Percentiles rank a stretch among this genome's conserved stretches.
Evolutionary conservation across 805 yeast genomes (phyloP).

Genomic region (Wickerhamomyces bovis): DNA sequence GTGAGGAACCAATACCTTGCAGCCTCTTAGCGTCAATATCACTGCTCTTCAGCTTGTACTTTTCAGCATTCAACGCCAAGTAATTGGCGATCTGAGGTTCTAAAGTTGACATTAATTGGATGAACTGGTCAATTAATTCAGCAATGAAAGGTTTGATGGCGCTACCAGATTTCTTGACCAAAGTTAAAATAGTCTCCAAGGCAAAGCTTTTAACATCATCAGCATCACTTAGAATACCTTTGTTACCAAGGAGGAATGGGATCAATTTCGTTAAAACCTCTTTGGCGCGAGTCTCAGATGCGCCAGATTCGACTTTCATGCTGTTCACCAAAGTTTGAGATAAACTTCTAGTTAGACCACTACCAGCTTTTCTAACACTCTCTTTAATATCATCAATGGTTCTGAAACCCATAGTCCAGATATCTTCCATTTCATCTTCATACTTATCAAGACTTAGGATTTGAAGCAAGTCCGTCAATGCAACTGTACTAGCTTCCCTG

Average conservation of each 20-base stretch:
- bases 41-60: conserved; percentile 65
- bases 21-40: conserved; percentile 75
- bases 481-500: conserved; percentile 79
- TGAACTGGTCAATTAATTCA: conserved; percentile 59
- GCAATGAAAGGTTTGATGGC: conserved; percentile 65
- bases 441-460: conserved; percentile 47
- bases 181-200: conserved; percentile 61
- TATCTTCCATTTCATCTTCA: conserved; percentile 47
- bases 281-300: conserved; percentile 35
- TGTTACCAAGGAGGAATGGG: conserved; percentile 74
- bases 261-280: conserved; percentile 50
- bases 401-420: conserved; percentile 88
- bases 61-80: conserved; percentile 80
- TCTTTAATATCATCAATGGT: conserved; percentile 92
- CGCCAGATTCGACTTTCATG: conserved; percentile 41
- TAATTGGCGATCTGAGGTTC: conserved; percentile 92
- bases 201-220: conserved; percentile 79
- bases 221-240: conserved; percentile 79
- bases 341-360: conserved; percentile 56
- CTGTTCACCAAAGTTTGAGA: conserved; percentile 56
- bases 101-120: conserved; percentile 70
- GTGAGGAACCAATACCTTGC: conserved; percentile 71
- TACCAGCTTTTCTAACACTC: conserved; percentile 81
- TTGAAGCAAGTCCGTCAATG: conserved; percentile 62
- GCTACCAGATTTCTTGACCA: conserved; percentile 58